Evolutionary conservation across 2,329 filamentous ascomycete genomes (phyloP), one percentile per base, ranked within the genome.

Genomic region (Fusarium nurragi): DNA sequence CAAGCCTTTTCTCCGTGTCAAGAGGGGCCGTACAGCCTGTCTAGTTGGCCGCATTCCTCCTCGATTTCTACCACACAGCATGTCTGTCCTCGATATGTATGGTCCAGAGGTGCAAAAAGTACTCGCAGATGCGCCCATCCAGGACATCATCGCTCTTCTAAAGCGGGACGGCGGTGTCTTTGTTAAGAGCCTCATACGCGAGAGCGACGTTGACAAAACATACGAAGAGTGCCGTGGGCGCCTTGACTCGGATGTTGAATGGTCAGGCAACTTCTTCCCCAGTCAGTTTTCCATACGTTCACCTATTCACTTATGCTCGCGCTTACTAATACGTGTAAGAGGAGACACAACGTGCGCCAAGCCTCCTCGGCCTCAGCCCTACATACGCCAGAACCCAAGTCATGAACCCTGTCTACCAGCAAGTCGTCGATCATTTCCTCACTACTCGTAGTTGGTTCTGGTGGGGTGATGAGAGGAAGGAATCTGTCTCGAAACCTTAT

Each of bases 391-490:
- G 51, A 18, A 44, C 48, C 4, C 63, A 64, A 38, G 48, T 66
- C 6, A 66, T 64, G 63, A 61, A 66, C 34, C 49, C 56, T 1
- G 23, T 66, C 18, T 64, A 51, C 9, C 60, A 66, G 8, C 51
- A 51, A 9, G 52, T 66, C 4, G 36, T 54, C 25, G 39, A 66
- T 38, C 60, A 66, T 44, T 66, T 66, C 23, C 52, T 66, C 16
- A 64, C 56, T n/a, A 66, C 60, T 1, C 39, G 60, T 4, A 57
- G 40, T 6, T 54, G 56, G 60, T 66, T 64, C 18, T 66, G 63
- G 63, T 66, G 63, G 60, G 63, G 63, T 11, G 26, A 57, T 14
- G 56, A 64, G 16, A 28, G 46, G 9, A 65, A 66, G 6, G 60
- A 58, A 10, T 62, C 56, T 7, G 38, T 65, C 4, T 66, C 63